Base-by-base conservation (phyloP, 1,284 basidiomycete genomes). In the Ganoderma resinaceum region DNA sequence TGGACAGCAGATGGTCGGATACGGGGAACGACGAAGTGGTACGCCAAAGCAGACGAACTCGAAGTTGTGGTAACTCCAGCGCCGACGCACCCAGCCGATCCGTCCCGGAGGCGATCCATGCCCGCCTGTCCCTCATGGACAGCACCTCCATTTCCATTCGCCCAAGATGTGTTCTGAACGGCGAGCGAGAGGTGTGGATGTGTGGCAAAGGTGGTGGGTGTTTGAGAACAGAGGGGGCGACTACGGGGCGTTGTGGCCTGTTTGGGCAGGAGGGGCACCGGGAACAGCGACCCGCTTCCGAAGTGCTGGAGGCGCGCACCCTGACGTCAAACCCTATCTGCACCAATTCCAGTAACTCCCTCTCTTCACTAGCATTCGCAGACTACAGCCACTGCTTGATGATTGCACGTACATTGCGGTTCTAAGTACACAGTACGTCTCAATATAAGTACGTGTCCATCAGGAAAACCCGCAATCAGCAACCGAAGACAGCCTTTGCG, bases 1-100 rank as follows among this genome's bases (percentile, higher is more conserved):
- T 49, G 46, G 23, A 49, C 46, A 46, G 49, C 58, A 23, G 37
- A 42, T 3, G 20, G 35, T 18, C 35, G 37, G 58, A 23, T 60
- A 66, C 26, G 63, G 71, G 72, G 67, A 72, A 74, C 74, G 71
- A 65, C 58, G 42, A 63, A 63, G 46, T 69, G 74, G 74, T 70
- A 72, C 58, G n/a, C 46, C 23, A 26, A 26, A 23, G 9, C 3
- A 14, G 23, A 9, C n/a, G 35, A 38, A 14, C 72, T 66, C 66
- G 20, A 35, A 20, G 63, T 59, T 62, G 60, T 61, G 59, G 55
- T 67, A 55, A 65, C 59, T 63, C 55, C 49, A 71, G 46, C 46
- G 46, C 46, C 40, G 40, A 42, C 40, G 68, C 67, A 61, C 62
- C 69, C 53, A 29, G 35, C 37, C 33, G 43, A 62, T 62, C 43